phyloP scores from a whole-genome alignment of 2,329 filamentous ascomycete genomes.

The Talaromyces sp. region DNA sequence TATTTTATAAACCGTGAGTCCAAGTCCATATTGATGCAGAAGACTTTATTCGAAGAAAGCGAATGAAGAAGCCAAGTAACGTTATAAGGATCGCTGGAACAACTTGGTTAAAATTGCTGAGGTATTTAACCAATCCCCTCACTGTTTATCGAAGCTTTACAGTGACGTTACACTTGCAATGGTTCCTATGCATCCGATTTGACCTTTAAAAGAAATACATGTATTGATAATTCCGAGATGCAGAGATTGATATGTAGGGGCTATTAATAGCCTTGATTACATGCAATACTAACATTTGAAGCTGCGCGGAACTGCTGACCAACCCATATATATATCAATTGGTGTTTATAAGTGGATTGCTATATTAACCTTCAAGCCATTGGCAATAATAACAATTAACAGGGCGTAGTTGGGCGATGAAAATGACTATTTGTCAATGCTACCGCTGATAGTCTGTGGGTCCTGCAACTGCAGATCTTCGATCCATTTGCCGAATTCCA shows the following conservation, averaged over 20 bases:
- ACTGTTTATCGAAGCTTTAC: too few species aligned
- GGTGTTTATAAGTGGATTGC: neutral
- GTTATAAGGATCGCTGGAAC: neutral
- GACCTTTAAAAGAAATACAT: too few species aligned
- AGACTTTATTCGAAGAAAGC: neutral
- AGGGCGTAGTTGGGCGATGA: neutral
- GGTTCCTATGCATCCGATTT: too few species aligned
- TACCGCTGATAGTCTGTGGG: neutral
- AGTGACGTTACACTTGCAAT: too few species aligned
- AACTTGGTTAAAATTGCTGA: too few species aligned
- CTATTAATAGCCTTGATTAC: neutral
- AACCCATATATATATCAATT: too few species aligned
- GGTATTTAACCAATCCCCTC: too few species aligned
- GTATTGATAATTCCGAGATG: too few species aligned
- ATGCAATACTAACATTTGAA: neutral
- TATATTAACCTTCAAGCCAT: neutral
- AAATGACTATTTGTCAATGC: neutral
- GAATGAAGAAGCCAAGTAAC: neutral
- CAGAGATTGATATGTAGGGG: too few species aligned
- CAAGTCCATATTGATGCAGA: too few species aligned
- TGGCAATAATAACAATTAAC: neutral
- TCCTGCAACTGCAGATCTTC: neutral
- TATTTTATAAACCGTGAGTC: too few species aligned
- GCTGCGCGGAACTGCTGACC: too few species aligned
- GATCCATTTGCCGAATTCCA: neutral